Evolutionary conservation across 2,329 filamentous ascomycete species (phyloP).

Genomic region (Fusarium coicis): DNA sequence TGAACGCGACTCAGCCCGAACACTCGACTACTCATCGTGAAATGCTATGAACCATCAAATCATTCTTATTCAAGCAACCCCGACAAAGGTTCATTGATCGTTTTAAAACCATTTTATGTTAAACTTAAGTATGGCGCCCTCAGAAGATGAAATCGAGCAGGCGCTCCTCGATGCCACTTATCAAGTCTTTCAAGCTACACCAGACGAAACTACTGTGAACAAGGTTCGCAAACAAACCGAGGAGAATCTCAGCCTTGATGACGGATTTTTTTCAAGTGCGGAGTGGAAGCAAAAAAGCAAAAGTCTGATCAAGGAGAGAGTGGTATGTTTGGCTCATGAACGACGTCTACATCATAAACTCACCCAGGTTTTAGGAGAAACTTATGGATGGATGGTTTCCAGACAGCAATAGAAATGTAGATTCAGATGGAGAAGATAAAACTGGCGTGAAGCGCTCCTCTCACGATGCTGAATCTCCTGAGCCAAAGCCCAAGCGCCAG

Average conservation of each 20-base stretch:
- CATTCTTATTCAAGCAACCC: background rate
- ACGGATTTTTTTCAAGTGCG: constrained; percentile 60
- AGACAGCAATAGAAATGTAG: constrained; percentile 39
- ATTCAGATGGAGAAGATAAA: constrained; percentile 40
- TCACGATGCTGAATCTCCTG: constrained; percentile 49
- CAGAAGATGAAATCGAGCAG: constrained; percentile 55
- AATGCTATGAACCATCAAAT: background rate
- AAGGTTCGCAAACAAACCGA: constrained; percentile 65
- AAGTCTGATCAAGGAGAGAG: constrained; percentile 62
- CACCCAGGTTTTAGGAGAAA: constrained; percentile 46
- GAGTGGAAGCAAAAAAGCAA: constrained; percentile 71
- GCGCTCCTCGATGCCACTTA: constrained; percentile 60
- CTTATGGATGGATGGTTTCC: constrained; percentile 51
- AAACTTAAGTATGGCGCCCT: constrained; percentile 52
- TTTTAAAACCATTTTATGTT: background rate
- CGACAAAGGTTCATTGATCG: background rate
- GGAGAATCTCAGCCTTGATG: constrained; percentile 58
- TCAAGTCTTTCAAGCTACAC: constrained; percentile 56
- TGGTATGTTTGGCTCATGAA: constrained; percentile 56
- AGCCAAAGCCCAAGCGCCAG: constrained; percentile 54
- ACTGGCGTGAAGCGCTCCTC: constrained; percentile 50
- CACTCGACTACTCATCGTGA: constrained; percentile 7
- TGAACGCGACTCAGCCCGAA: constrained; percentile 34
- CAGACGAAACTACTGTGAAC: constrained; percentile 66
- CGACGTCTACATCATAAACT: background rate